Base-by-base conservation (phyloP, 305 asterid species). In the Rubia tinctorum region DNA sequence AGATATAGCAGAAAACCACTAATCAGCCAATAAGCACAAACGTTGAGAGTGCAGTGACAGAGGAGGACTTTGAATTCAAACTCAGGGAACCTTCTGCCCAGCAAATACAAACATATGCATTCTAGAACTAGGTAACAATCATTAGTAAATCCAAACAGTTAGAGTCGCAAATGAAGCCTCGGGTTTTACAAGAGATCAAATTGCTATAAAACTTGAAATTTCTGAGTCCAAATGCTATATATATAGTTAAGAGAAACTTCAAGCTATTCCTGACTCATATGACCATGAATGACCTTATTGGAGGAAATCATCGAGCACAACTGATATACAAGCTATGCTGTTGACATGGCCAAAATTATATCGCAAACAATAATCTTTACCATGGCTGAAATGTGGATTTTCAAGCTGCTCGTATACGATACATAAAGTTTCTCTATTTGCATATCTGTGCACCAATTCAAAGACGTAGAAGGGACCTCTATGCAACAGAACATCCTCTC, bases 401-500 rank as follows among this genome's bases (percentile, higher is more conserved):
- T 25, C 30, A 43, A 23, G 18, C 12, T 64, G 49, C 27, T 60
- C 37, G 13, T 20, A 53, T 12, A 10, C 42, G 7, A 27, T 9
- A 18, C 63, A 15, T 2, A n/a, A 0, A 62, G 34, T 60, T 42
- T 34, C 25, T 17, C 61, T 34, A n/a, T 8, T 14, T 27, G 60
- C 27, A 42, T 42, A 44, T 55, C 55, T 5, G 34, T 62, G 25
- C 12, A 61, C 62, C 22, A 63, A 42, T 66, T 23, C 10, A 25
- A 69, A 64, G 30, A 59, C 5, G 56, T 9, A 53, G 60, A 11
- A 53, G 20, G 55, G 55, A n/a, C 56, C 61, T 49, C 17, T 49
- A 64, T 60, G 51, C 43, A 68, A 64, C 74, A 49, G 49, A 20
- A 34, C 37, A 68, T 68, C 74, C 71, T 11, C 53, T 25, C 55